Base-by-base conservation (phyloP, 2,329 filamentous ascomycete genomes). In the Hymenoscyphus albidus region DNA sequence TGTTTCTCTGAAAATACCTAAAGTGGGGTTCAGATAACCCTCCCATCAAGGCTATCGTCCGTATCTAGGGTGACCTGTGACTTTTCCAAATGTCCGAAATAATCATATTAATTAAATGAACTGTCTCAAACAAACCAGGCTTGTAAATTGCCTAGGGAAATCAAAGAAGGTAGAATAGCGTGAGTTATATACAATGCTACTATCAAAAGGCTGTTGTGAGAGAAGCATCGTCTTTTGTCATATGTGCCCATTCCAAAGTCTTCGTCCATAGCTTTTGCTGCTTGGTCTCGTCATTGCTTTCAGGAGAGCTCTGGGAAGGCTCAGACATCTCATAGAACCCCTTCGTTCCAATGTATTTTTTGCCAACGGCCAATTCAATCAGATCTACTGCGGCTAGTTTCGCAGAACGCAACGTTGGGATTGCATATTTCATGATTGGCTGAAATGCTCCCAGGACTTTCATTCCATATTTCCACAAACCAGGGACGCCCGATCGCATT, bases 191-290 rank as follows among this genome's bases (percentile, higher is more conserved):
- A 54, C 42, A 7, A 44, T n/a, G n/a, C 16, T n/a, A 31, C 10
- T 38, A 13, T 18, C 32, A 57, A 57, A 57, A 57, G 7, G 55
- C 57, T 40, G 27, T 27, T 40, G 32, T 51, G 18, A 62, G 38
- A 14, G 54, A 14, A 31, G 61, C 58, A 58, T 62, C 39, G 13
- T 42, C 16, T 39, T 62, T 62, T 18, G 63, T 70, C 18, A 70
- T 58, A 39, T 60, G 39, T 27, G 64, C 55, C 77, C 77, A 80
- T 61, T 76, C 68, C 5, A 74, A 38, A 31, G 67, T 78, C 68
- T 75, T 75, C 5, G 32, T 35, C 77, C 78, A 79, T 16, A 79
- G 31, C 14, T 18, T 65, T 18, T 73, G 62, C 65, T 79, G 76
- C 59, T 67, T 70, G 5, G 65, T 58, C 68, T 73, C 69, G 63